Base-by-base conservation (phyloP, 2,329 filamentous ascomycete genomes). In the Monilinia polystroma region DNA sequence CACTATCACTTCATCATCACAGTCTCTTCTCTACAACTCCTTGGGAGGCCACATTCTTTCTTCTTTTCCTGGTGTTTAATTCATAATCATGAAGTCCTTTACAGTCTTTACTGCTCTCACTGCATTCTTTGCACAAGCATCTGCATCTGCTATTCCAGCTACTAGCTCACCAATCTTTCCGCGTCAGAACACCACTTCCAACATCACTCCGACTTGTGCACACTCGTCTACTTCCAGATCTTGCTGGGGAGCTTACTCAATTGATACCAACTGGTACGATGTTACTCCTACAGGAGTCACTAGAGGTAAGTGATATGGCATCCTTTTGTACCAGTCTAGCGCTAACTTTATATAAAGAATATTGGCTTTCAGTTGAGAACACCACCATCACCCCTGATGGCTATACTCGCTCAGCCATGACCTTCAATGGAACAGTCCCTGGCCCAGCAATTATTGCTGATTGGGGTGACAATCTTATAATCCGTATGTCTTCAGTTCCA, bases 401-500 rank as follows among this genome's bases (percentile, higher is more conserved):
- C 11, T 77, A 74, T 63, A 66, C 69, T 5, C 74, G 75, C 45
- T 90, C 90, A 73, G 85, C 92, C 68, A 81, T 79, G n/a, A 69
- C 76, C 32, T 74, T 79, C 68, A 79, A 79, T 68, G 77, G 77
- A 3, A 73, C 74, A 26, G 72, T 74, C 35, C 78, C 77, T 11
- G 78, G 76, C 16, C 77, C 77, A 12, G 63, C 82, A 7, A 79
- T 80, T 56, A 78, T 82, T 55, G 76, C 78, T 54, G 68, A 77
- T 72, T 72, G 73, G 76, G 70, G 76, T 18, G 73, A 77, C 62
- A 68, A 70, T 53, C 56, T 74, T 26, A 73, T 77, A 14, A 74
- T 76, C 29, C 72, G 63, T 64, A 64, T 4, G 63, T 57, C 41
- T 64, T 12, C 20, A n/a, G 4, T 35, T 16, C 7, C 41, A 2